Base-by-base conservation (phyloP, 495 filamentous ascomycete species). In the Daldinia caldariorum region DNA sequence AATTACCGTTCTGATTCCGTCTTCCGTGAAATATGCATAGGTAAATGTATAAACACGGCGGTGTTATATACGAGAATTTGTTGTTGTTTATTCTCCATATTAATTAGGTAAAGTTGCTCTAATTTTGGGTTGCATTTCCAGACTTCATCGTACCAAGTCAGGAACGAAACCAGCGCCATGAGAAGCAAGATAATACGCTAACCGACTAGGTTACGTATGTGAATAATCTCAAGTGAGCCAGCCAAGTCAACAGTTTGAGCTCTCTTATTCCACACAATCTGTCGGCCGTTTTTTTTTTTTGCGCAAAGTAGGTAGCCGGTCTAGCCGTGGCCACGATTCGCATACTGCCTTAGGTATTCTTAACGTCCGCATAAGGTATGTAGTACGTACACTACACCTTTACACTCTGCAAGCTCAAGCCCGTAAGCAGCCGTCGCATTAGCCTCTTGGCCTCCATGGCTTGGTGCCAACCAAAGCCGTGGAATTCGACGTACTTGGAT, bases 401-500 rank as follows among this genome's bases (percentile, higher is more conserved):
- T 51, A 35, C 54, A 45, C 10, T 43, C 58, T 65, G 65, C 70
- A 66, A 69, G 70, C 61, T 58, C 70, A 66, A 69, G 70, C 61
- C 62, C 58, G 58, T 69, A 69, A 73, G 70, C 70, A 70, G 57
- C 63, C 56, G 64, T 67, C 47, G 69, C 69, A 63, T 71, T 58
- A 51, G 69, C 55, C 50, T 63, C 58, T 71, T 58, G 45, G 69
- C 55, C 50, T 63, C 58, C 51, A 57, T 53, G 51, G 64, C 64
- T 59, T 22, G 31, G 31, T 64, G 20, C 69, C 69, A 72, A 72
- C 61, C 58, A 58, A 61, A 55, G 37, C 16, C 12, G 26, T 34
- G 12, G 20, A 72, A 65, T 65, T 59, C 62, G 66, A 65, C 41
- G 54, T 31, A 58, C 66, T 66, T 62, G 66, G 71, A 73, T 73